Evolutionary conservation across 106 monocot genomes (phyloP).

Genomic region (Agapanthus africanus): DNA sequence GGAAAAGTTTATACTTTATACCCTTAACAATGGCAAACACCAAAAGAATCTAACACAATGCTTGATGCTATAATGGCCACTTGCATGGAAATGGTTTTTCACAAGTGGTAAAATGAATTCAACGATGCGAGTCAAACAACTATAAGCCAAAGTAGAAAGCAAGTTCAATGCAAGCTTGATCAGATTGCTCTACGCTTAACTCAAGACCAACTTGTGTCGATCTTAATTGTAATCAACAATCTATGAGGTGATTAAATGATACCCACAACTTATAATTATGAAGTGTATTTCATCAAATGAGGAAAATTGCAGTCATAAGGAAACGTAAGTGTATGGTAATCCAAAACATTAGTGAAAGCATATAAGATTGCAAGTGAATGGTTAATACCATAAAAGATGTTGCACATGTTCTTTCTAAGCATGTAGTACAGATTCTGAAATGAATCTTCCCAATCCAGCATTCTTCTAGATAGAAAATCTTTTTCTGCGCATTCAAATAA

Average conservation of each 20-base stretch:
- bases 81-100: neutral
- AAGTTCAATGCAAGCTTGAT: neutral
- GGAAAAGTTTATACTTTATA: no score
- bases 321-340: neutral
- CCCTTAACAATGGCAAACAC: neutral
- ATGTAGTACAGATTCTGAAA: conserved; percentile 73
- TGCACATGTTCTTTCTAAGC: conserved; percentile 58
- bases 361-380: neutral
- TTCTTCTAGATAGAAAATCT: conserved; percentile 53
- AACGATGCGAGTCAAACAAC: neutral
- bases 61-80: neutral
- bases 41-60: neutral
- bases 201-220: no score
- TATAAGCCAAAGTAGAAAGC: neutral
- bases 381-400: conserved; percentile 81
- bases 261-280: neutral
- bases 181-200: neutral
- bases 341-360: neutral
- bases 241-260: neutral
- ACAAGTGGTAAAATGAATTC: neutral
- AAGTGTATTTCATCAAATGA: neutral
- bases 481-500: conserved; percentile 34
- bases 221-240: neutral
- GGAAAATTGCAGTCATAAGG: neutral
- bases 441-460: conserved; percentile 87